Conservation (phyloP, 2,329 filamentous ascomycete species). For the Monilinia fructigena region DNA sequence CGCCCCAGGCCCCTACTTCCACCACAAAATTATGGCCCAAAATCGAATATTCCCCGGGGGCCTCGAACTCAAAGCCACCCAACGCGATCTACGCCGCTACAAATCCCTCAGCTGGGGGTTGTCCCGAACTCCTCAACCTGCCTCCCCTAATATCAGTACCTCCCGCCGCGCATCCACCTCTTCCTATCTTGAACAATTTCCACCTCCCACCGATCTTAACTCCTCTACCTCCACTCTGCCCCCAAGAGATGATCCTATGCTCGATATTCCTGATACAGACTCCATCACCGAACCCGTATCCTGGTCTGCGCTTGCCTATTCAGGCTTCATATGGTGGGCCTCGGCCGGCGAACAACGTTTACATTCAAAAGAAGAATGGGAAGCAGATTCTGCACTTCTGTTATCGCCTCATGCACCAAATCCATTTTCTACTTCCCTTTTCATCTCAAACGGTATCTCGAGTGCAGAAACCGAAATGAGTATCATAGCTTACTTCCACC, state of each 20-base stretch:
- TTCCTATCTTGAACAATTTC: constrained; percentile 30
- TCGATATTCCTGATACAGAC: constrained; percentile 51
- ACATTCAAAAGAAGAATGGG: constrained; percentile 59
- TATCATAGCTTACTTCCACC: constrained; percentile 79
- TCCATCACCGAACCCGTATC: constrained; percentile 60
- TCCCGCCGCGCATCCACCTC: constrained; percentile 24
- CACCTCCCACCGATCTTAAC: constrained; percentile 21
- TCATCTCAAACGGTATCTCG: constrained; percentile 15
- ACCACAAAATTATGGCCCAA: constrained; percentile 70
- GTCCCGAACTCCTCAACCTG: constrained; percentile 40
- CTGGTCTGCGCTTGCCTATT: constrained; percentile 75
- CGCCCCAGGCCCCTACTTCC: constrained; percentile 56
- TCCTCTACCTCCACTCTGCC: constrained; percentile 32
- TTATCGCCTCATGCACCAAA: constrained; percentile 31
- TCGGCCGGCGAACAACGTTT: constrained; percentile 72
- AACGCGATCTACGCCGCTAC: constrained; percentile 84
- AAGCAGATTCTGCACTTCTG: constrained; percentile 55
- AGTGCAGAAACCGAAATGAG: constrained; percentile 58
- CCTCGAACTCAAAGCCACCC: constrained; percentile 74
- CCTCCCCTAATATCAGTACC: constrained; percentile 24
- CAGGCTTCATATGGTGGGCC: constrained; percentile 87
- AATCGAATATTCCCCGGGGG: constrained; percentile 62
- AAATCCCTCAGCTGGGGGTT: constrained; percentile 65
- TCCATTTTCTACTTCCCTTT: constrained; percentile 41
- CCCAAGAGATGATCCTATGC: constrained; percentile 42